Evolutionary conservation across 1,284 basidiomycete species (phyloP).

Genomic region (Cystobasidium sp.): DNA sequence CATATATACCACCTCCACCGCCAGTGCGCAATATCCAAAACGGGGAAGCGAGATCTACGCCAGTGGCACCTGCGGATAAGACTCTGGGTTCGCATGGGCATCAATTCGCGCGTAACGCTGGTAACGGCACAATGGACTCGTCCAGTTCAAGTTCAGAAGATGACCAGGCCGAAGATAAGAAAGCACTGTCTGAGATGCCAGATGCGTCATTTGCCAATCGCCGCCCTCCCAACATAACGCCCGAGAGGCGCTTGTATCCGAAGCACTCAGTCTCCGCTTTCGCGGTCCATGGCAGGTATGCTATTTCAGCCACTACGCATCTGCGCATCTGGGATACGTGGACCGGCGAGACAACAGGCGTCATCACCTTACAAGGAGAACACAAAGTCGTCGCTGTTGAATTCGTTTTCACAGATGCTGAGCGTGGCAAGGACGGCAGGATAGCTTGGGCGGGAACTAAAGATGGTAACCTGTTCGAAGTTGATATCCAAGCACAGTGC

Average conservation of each 20-base stretch:
- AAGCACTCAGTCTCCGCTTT: slow-evolving; percentile 44
- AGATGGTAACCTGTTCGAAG: slow-evolving; percentile 80
- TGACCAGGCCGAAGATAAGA: slow-evolving; percentile 33
- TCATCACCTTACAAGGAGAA: slow-evolving; percentile 54
- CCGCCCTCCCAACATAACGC: slow-evolving; percentile 66
- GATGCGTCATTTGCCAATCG: slow-evolving; percentile 81
- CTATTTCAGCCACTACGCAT: slow-evolving; percentile 47
- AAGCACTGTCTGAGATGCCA: slow-evolving; percentile 67
- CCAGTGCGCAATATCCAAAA: slow-evolving; percentile 12
- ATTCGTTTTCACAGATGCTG: slow-evolving; percentile 68
- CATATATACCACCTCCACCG: slow-evolving; percentile 12
- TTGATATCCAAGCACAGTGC: slow-evolving; percentile 69
- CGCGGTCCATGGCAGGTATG: slow-evolving; percentile 47
- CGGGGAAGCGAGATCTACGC: not conserved
- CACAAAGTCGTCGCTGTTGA: slow-evolving; percentile 74
- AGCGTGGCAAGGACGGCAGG: slow-evolving; percentile 1
- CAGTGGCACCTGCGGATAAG: not conserved
- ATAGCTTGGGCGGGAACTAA: slow-evolving; percentile 81
- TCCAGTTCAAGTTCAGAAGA: slow-evolving; percentile 47
- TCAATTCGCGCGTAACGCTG: slow-evolving; percentile 13
- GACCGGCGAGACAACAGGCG: slow-evolving; percentile 63
- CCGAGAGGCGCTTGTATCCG: slow-evolving; percentile 50
- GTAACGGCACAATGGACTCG: slow-evolving; percentile 7
- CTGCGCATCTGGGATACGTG: slow-evolving; percentile 49
- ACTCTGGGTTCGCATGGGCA: slow-evolving; percentile 8